Evolutionary conservation across 2,329 filamentous ascomycete genomes (phyloP), one percentile per base, ranked within the genome.

Genomic region (Trichophyton simii): DNA sequence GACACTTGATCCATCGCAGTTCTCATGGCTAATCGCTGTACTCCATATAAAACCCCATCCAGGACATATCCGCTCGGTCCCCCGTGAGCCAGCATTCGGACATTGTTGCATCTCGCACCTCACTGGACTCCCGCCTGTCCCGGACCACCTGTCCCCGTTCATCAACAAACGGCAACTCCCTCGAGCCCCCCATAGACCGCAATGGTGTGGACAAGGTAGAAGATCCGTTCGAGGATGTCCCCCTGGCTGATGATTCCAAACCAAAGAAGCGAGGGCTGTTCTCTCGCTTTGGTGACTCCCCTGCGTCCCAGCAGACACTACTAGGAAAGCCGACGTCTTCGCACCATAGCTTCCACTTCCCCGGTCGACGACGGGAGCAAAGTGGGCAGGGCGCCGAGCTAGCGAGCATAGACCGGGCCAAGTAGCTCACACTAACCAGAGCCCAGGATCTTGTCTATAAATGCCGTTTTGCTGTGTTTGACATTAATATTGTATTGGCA

Each of bases 41-140:
- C 28, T 31, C 28, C 28, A 31, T 31, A 31, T 28, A 44, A 55
- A 62, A 58, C 25, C 34, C 31, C 7, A 57, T 36, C 20, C 69
- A 95, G 91, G 91, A 97, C 71, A 95, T 97, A 63, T 91, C 87
- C 58, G 92, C 91, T 44, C 86, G 86, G 65, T 94, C 90, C 44
- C 92, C 91, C 7, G 77, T 96, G 61, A 73, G 81, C 58, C 77
- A 79, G 28, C 52, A 55, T 62, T 72, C 80, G 64, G 83, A 88
- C 60, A 75, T 79, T 60, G 77, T 76, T 68, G 80, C 75, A n/a
- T 82, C 84, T 18, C 87, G 91, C 61, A 87, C 89, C 67, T 94
- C 88, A 61, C 83, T 95, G 65, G 91, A 96, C 72, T 89, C 89
- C 5, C 82, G 85, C 55, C 81, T 84, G 65, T 81, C 83, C 71